phyloP scores from a whole-genome alignment of 257 asterid species.

The Nicotiana benthamiana region DNA sequence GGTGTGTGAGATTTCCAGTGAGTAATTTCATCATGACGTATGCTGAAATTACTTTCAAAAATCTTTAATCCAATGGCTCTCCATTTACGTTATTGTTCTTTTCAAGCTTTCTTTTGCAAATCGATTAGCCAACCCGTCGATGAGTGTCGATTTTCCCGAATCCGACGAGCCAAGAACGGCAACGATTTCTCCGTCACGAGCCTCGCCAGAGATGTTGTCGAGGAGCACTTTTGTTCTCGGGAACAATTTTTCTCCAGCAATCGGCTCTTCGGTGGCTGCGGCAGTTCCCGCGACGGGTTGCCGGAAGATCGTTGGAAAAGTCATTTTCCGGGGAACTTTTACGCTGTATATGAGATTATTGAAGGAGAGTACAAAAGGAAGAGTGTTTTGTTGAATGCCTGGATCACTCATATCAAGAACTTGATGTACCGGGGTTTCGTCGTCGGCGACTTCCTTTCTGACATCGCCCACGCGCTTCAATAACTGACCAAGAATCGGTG shows the following conservation, averaged over 20 bases:
- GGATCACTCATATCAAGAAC: conserved; percentile 43
- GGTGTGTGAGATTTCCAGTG: neutral
- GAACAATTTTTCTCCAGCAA: conserved; percentile 14
- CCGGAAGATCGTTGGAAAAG: conserved; percentile 5
- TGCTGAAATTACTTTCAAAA: conserved; percentile 59
- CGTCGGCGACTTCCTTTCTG: conserved; percentile 50
- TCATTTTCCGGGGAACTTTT: conserved; percentile 23
- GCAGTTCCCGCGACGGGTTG: neutral
- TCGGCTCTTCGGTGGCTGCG: neutral
- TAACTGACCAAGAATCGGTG: conserved; percentile 33
- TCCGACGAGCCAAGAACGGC: conserved; percentile 81
- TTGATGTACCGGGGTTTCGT: conserved; percentile 67
- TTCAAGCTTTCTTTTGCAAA: conserved; percentile 60
- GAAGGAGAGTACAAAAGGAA: conserved; percentile 66
- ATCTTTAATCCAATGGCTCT: conserved; percentile 47
- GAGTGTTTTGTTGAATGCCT: conserved; percentile 24
- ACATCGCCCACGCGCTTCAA: conserved; percentile 28
- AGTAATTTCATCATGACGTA: conserved; percentile 40
- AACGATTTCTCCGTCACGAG: conserved; percentile 66
- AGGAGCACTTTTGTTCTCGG: conserved; percentile 38
- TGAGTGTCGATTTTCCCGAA: conserved; percentile 63
- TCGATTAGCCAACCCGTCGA: conserved; percentile 61
- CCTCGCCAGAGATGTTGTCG: conserved; percentile 58
- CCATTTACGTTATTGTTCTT: conserved; percentile 51
- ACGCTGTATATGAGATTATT: conserved; percentile 51